Evolutionary conservation across 73 alveolate genomes (phyloP), one percentile per base, ranked within the genome.

Genomic region (Tetrahymena elliotti): DNA sequence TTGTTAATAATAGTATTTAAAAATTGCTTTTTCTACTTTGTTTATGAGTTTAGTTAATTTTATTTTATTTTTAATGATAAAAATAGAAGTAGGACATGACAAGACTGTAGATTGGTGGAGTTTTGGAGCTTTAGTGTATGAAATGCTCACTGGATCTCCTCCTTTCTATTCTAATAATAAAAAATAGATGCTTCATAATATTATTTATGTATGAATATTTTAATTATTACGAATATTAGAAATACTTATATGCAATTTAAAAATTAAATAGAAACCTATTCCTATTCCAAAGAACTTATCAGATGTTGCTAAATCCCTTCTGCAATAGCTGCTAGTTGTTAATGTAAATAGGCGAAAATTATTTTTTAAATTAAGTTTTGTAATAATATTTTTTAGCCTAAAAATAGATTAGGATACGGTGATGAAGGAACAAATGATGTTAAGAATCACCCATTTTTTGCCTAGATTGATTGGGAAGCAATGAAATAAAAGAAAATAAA

Each of bases 91-190:
- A 27, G 96, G 96, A 84, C 93, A 94, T 88, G 96, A 94, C 84
- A 94, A 94, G 40, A 94, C 96, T 9, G 93, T 94, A 40, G 96
- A 94, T 94, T 94, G 96, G 96, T 94, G 96, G 96, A 94, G 96
- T 88, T 94, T 94, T 53, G 96, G 96, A 31, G 96, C 96, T 34
- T 53, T 94, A 52, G 35, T 94, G 6, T 94, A 94, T 84, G 96
- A 94, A 88, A 94, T 94, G 96, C 83, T 94, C n/a, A 94, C 83
- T 5, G 96, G 96, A 27, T 92, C 96, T 1, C 96, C 96, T 88
- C 96, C 96, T 35, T 92, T 68, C 82, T 94, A 94, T 35, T 84
- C 95, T 15, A 94, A 94, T 31, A 94, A 94, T 88, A 94, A 94
- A 34, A 94, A 94, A 31, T 93, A 94, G 93, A 68, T 88, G 94